Base-by-base conservation (phyloP, 495 filamentous ascomycete genomes). In the Hypoxylon fuscum region DNA sequence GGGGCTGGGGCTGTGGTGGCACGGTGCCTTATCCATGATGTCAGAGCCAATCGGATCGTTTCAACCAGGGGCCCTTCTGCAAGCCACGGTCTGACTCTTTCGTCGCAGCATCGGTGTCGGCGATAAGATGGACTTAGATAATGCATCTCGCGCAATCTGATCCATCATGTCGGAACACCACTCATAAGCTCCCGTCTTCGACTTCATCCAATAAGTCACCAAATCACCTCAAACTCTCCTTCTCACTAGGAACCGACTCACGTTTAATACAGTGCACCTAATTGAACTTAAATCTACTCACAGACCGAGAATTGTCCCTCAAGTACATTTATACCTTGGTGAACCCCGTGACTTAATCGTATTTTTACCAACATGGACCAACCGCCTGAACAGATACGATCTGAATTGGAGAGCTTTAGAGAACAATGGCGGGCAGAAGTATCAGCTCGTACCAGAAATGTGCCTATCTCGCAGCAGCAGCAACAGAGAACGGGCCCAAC, bases 351-450 rank as follows among this genome's bases (percentile, higher is more conserved):
- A 56, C 18, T n/a, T n/a, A n/a, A n/a, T n/a, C 27, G 14, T 55
- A 18, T 18, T 11, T 22, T 22, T 43, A 5, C 37, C 54, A 54
- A 22, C n/a, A 68, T 68, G 64, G 49, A 60, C 31, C 47, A 60
- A 46, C 68, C 70, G 29, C 51, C 55, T 5, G 64, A 72, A 2
- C 70, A 68, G 47, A 70, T 72, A 35, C 87, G 88, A 76, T 82
- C 84, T 42, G 92, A 95, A 72, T 83, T 96, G 63, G 87, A 93
- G 68, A 83, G 77, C 27, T 96, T 96, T 76, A 88, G 92, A 66
- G 80, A 83, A 65, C 82, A 91, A 79, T 96, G 92, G 92, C 84
- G 85, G 44, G 87, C 90, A 65, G 92, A 96, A 75, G 92, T 96
- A 20, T 67, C 69, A 34, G 61, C 66, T 38, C 35, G 79, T 80